Conservation (phyloP, 1,284 basidiomycete species). For the Apiotrichum sp. region DNA sequence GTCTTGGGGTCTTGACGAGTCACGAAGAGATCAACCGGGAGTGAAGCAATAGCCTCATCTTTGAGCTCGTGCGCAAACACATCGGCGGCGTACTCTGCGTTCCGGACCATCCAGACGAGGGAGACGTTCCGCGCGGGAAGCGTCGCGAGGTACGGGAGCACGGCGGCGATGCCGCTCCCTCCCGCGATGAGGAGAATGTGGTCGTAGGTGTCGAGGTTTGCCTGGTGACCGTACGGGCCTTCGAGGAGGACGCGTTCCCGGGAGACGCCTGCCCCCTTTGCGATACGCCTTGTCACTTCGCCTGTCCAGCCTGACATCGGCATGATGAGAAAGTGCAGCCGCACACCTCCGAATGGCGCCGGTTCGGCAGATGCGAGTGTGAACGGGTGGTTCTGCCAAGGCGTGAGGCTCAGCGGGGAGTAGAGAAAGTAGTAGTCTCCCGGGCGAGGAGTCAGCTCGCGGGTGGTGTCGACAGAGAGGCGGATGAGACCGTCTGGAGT, state of each 20-base stretch:
- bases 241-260: slow-evolving; percentile 20
- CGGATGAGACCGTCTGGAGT: slow-evolving; percentile 14
- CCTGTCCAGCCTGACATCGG: slow-evolving; percentile 21
- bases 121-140: slow-evolving; percentile 8
- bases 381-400: slow-evolving; percentile 33
- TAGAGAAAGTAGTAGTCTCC: slow-evolving; percentile 31
- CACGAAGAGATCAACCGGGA: slow-evolving; percentile 9
- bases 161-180: slow-evolving; percentile 27
- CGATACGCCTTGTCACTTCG: slow-evolving; percentile 1
- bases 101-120: slow-evolving; percentile 25
- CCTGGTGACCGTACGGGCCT: slow-evolving; percentile 29
- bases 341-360: neutral
- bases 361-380: slow-evolving; percentile 19
- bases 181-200: slow-evolving; percentile 24
- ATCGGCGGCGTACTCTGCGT: slow-evolving; percentile 19
- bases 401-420: slow-evolving; percentile 16
- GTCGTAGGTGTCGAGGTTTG: slow-evolving; percentile 16
- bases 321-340: slow-evolving; percentile 23
- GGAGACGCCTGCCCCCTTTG: neutral
- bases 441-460: slow-evolving; percentile 14
- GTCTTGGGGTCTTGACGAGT: neutral
- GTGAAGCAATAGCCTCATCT: neutral
- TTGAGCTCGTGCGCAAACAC: slow-evolving; percentile 23
- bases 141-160: slow-evolving; percentile 23
- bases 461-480: slow-evolving; percentile 16